phyloP scores from a whole-genome alignment of 2,329 filamentous ascomycete species.

The Microthyrium microscopicum region DNA sequence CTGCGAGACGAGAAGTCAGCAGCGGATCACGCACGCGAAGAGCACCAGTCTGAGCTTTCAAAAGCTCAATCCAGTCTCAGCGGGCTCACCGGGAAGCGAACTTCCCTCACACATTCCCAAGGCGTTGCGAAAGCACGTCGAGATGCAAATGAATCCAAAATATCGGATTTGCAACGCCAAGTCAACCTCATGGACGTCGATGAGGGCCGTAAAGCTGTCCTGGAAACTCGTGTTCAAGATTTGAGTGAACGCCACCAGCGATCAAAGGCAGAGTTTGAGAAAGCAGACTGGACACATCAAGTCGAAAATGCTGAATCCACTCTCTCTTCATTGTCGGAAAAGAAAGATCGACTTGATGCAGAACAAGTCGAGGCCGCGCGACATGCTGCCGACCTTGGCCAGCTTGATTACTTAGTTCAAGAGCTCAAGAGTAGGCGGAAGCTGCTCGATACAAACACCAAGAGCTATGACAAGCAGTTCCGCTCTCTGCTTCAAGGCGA shows the following conservation, averaged over 20 bases:
- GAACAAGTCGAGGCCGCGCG: conserved; percentile 74
- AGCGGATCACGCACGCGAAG: conserved; percentile 55
- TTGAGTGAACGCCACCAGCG: conserved; percentile 45
- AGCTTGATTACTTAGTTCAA: conserved; percentile 68
- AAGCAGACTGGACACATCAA: conserved; percentile 52
- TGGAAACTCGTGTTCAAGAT: conserved; percentile 59
- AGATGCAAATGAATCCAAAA: conserved; percentile 53
- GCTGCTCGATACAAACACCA: conserved; percentile 60
- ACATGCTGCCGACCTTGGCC: conserved; percentile 65
- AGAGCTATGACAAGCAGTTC: conserved; percentile 58
- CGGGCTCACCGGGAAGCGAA: conserved; percentile 57
- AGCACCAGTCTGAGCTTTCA: conserved; percentile 58
- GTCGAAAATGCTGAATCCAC: conserved; percentile 49
- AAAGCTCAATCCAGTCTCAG: conserved; percentile 56
- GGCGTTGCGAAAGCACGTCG: conserved; percentile 59
- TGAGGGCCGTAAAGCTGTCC: conserved; percentile 63
- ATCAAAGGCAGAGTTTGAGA: conserved; percentile 45
- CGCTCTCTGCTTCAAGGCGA: conserved; percentile 42
- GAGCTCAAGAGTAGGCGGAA: conserved; percentile 58
- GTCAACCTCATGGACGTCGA: conserved; percentile 63
- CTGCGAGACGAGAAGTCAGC: conserved; percentile 63
- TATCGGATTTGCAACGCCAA: conserved; percentile 47
- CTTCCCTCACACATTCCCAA: conserved; percentile 57
- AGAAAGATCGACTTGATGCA: conserved; percentile 53
- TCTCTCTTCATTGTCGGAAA: conserved; percentile 53